phyloP scores from a whole-genome alignment of 164 flowering plant species.

The Vitis rupestris region DNA sequence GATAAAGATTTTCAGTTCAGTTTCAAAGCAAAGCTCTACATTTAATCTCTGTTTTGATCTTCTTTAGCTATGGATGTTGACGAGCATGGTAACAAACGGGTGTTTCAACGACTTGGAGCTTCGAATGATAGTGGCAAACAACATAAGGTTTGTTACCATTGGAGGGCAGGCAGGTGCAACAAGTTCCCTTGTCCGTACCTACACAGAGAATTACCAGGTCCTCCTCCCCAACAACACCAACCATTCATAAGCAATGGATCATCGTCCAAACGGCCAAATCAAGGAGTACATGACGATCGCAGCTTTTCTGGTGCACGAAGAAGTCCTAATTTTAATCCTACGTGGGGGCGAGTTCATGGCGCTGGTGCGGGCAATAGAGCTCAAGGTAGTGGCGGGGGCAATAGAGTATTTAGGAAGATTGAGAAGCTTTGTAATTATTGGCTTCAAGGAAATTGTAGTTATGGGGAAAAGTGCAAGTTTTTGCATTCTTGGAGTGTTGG shows the following conservation, averaged over 20 bases:
- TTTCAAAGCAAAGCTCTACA: too few species aligned
- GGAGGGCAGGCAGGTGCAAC: slow-evolving; percentile 70
- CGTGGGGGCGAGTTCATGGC: slow-evolving; percentile 53
- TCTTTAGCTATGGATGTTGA: slow-evolving; percentile 35
- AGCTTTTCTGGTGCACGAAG: slow-evolving; percentile 31
- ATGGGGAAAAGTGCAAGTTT: slow-evolving; percentile 68
- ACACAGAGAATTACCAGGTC: slow-evolving; percentile 51
- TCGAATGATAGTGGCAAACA: slow-evolving; percentile 11
- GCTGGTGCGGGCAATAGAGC: slow-evolving; percentile 20
- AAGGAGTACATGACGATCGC: slow-evolving; percentile 27
- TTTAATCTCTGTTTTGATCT: background rate
- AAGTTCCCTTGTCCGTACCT: slow-evolving; percentile 53
- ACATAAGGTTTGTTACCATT: slow-evolving; percentile 66
- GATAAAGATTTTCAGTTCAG: too few species aligned
- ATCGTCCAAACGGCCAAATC: slow-evolving; percentile 25
- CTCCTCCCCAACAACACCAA: background rate
- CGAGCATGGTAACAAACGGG: slow-evolving; percentile 29
- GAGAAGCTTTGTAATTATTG: slow-evolving; percentile 70
- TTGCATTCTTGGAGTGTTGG: slow-evolving; percentile 74
- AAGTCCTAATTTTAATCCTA: slow-evolving; percentile 28
- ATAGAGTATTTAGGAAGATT: slow-evolving; percentile 30
- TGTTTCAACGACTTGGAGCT: slow-evolving; percentile 34
- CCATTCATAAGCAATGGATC: slow-evolving; percentile 18
- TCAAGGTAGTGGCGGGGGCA: slow-evolving; percentile 20
- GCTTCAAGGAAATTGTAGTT: slow-evolving; percentile 66